Conservation (phyloP, 2,329 filamentous ascomycete species). For the Sphaerulina musiva region DNA sequence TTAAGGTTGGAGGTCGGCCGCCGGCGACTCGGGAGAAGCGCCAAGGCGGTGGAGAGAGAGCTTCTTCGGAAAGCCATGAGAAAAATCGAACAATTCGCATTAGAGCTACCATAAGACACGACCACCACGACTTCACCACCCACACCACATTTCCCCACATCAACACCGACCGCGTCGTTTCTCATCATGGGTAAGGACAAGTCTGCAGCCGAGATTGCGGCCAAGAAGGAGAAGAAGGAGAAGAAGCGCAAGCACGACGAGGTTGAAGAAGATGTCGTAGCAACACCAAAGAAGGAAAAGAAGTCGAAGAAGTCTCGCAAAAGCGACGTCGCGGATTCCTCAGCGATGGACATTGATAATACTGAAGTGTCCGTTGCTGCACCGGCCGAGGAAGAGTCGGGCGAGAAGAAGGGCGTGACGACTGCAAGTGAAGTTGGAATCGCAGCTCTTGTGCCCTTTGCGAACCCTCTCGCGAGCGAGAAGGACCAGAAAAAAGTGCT, state of each 20-base stretch:
- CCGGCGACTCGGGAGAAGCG: too few species aligned
- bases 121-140: too few species aligned
- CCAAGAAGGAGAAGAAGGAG: constrained; percentile 35
- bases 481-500: constrained; percentile 64
- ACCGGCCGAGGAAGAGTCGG: constrained; percentile 37
- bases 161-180: neutral
- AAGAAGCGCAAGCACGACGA: constrained; percentile 33
- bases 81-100: too few species aligned
- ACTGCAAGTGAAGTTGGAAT: constrained; percentile 30
- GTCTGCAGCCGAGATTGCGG: constrained; percentile 31
- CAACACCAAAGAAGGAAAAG: constrained; percentile 45
- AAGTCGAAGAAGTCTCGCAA: constrained; percentile 52
- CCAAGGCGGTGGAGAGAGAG: too few species aligned
- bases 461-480: constrained; percentile 70
- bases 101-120: too few species aligned
- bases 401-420: constrained; percentile 40
- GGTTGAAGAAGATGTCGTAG: constrained; percentile 13
- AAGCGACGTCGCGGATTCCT: constrained; percentile 46
- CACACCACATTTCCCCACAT: neutral
- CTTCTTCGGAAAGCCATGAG: too few species aligned
- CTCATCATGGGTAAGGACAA: constrained; percentile 36
- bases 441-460: constrained; percentile 70
- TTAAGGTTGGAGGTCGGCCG: too few species aligned
- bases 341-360: constrained; percentile 27
- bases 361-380: constrained; percentile 18